Conservation (phyloP, 345 rosid species). For the Clausena lansium region DNA sequence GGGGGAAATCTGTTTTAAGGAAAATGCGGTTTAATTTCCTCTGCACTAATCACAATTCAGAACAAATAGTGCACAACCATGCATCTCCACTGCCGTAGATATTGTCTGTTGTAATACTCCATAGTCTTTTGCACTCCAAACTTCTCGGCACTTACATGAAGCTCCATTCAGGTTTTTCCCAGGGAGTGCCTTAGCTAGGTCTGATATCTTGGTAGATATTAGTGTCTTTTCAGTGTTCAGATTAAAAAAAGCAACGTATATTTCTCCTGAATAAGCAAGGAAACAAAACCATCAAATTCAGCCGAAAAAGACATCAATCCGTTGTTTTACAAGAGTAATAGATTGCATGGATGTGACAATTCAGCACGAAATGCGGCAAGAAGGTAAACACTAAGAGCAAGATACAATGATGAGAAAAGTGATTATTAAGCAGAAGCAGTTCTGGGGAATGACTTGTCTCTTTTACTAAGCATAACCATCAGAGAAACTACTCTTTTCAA, state of each 20-base stretch:
- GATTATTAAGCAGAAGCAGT: not conserved
- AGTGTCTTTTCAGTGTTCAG: constrained; percentile 41
- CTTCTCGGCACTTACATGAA: constrained; percentile 50
- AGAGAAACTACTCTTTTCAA: not conserved
- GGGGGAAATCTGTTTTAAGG: too few relatives aligned
- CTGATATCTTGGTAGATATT: constrained; percentile 55
- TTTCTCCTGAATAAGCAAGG: constrained; percentile 35
- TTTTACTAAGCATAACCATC: not conserved
- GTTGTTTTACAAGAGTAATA: not conserved
- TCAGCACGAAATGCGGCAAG: not conserved
- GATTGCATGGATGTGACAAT: not conserved
- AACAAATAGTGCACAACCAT: constrained; percentile 60
- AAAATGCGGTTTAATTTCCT: not conserved
- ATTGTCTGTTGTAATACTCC: constrained; percentile 30
- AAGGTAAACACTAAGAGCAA: not conserved
- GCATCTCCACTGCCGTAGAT: constrained; percentile 43
- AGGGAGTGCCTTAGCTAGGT: constrained; percentile 49
- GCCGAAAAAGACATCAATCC: not conserved
- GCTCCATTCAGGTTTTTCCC: constrained; percentile 32
- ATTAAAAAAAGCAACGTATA: constrained; percentile 65
- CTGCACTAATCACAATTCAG: constrained; percentile 39
- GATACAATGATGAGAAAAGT: not conserved
- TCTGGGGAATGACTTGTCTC: not conserved
- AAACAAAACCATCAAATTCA: not conserved
- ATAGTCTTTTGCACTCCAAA: constrained; percentile 54